A percentile compares a stretch with the other conserved stretches of the same genome.
Evolutionary conservation across 2,329 filamentous ascomycete species (phyloP).

Genomic region (Neonectria faginata): DNA sequence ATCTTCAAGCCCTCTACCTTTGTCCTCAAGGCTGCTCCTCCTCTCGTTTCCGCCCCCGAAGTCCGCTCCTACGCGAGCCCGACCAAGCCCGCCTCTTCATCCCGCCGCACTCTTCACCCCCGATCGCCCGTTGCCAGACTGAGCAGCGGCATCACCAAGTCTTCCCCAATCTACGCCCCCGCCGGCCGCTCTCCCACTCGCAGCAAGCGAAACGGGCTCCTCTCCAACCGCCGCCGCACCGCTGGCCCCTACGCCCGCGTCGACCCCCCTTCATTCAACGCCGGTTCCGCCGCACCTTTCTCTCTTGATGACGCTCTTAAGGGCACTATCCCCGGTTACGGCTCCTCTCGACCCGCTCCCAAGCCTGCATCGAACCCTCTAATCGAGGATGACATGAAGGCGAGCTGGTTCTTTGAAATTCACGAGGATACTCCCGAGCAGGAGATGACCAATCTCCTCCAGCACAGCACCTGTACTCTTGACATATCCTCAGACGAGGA

Average conservation of each 20-base stretch:
- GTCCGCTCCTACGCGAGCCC: slow-evolving; percentile 49
- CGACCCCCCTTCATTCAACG: slow-evolving; percentile 74
- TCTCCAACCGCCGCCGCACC: slow-evolving; percentile 75
- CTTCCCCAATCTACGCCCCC: slow-evolving; percentile 72
- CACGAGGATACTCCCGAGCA: slow-evolving; percentile 92
- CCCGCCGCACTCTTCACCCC: slow-evolving; percentile 62
- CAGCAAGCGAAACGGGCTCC: slow-evolving; percentile 74
- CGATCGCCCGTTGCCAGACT: slow-evolving; percentile 64
- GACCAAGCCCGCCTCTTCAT: slow-evolving; percentile 48
- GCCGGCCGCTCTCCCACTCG: slow-evolving; percentile 85
- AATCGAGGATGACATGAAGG: slow-evolving; percentile 64
- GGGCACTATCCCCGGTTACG: slow-evolving; percentile 76
- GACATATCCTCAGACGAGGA: slow-evolving; percentile 94
- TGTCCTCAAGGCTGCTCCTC: slow-evolving; percentile 57
- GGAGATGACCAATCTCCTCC: slow-evolving; percentile 90
- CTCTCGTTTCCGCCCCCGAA: slow-evolving; percentile 46
- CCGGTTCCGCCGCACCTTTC: slow-evolving; percentile 74
- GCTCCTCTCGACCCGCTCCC: slow-evolving; percentile 51
- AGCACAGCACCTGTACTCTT: slow-evolving; percentile 87
- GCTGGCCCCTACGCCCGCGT: slow-evolving; percentile 74
- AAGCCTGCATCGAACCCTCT: slow-evolving; percentile 47
- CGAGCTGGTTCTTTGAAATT: slow-evolving; percentile 91
- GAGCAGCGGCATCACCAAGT: slow-evolving; percentile 58
- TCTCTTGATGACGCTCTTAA: slow-evolving; percentile 86
- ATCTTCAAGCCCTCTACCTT: slow-evolving; percentile 62